A percentile compares a stretch with the other conserved stretches of the same genome.
Evolutionary conservation across 768 basidiomycete species (phyloP).

Genomic region (Pholiota conissans): DNA sequence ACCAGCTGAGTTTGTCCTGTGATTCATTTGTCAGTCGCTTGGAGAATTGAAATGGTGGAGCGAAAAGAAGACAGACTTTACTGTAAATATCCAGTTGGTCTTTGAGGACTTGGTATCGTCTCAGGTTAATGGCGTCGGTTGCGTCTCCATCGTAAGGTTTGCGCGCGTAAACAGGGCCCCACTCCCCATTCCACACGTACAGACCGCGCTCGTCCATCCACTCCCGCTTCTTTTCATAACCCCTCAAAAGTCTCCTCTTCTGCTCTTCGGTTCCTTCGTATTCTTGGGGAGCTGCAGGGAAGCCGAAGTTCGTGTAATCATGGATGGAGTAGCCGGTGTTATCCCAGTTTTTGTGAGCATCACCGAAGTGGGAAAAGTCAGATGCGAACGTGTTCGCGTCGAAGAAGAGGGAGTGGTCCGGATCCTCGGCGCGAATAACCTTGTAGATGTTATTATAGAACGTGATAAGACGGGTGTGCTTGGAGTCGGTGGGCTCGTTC

Average conservation of each 20-base stretch:
- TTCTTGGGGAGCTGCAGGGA: slow-evolving; percentile 56
- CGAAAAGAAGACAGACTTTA: slow-evolving; percentile 35
- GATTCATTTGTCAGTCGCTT: neutral
- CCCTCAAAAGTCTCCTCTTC: slow-evolving; percentile 46
- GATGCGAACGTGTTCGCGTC: slow-evolving; percentile 86
- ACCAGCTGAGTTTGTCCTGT: slow-evolving; percentile 71
- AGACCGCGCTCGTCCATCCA: slow-evolving; percentile 72
- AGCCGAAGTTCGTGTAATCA: slow-evolving; percentile 75
- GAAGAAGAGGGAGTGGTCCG: slow-evolving; percentile 73
- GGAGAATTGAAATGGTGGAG: neutral
- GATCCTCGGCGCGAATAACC: slow-evolving; percentile 72
- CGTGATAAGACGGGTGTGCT: slow-evolving; percentile 59
- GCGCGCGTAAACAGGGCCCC: slow-evolving; percentile 80
- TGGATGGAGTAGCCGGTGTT: slow-evolving; percentile 81
- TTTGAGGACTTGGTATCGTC: slow-evolving; percentile 63
- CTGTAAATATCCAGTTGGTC: slow-evolving; percentile 77
- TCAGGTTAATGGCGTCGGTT: slow-evolving; percentile 67
- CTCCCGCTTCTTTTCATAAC: slow-evolving; percentile 72
- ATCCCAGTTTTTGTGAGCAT: slow-evolving; percentile 59
- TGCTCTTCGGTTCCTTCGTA: slow-evolving; percentile 59
- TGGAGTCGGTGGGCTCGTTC: slow-evolving; percentile 78
- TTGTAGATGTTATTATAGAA: slow-evolving; percentile 72
- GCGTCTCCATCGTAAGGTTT: slow-evolving; percentile 55
- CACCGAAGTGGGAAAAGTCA: slow-evolving; percentile 73
- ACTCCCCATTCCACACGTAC: slow-evolving; percentile 82